These are phyloP conservation scores for Fusarium albidum DNA, from an alignment of 2,329 filamentous ascomycete species.

Conservation along the genomic window DNA sequence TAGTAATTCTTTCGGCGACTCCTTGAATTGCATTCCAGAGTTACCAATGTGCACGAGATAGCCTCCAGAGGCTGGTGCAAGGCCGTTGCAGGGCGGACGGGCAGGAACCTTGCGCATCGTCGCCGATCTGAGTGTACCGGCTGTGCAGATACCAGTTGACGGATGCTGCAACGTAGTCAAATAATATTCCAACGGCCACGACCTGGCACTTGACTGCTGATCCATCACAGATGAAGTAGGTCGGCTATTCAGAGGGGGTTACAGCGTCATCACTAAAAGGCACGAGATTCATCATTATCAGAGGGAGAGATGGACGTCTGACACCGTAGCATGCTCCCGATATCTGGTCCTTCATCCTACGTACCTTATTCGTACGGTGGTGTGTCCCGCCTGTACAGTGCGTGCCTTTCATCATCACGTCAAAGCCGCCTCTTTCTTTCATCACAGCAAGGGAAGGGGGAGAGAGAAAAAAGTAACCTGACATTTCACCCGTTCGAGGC, in stretches of 20 bases:
- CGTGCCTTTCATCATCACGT: conserved; percentile 9
- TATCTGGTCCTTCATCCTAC: no score
- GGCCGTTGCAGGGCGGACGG: conserved; percentile 20
- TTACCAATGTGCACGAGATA: conserved; percentile 1
- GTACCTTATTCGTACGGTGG: no score
- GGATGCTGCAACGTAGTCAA: background rate
- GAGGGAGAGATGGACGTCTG: background rate
- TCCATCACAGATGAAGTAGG: no score
- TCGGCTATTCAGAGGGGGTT: no score
- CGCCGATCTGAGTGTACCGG: background rate
- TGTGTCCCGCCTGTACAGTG: conserved; percentile 17
- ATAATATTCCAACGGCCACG: background rate
- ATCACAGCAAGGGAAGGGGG: background rate
- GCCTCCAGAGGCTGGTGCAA: background rate
- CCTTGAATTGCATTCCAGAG: no score
- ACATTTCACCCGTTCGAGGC: background rate
- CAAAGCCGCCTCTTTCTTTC: no score
- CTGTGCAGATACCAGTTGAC: background rate
- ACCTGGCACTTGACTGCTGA: background rate
- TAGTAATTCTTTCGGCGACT: no score
- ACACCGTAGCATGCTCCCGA: background rate
- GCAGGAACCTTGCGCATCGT: conserved; percentile 2
- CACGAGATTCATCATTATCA: background rate
- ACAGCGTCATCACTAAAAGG: no score
- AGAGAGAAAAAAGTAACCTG: no score